A percentile compares a stretch with the other conserved stretches of the same genome.
Evolutionary conservation across 2,329 filamentous ascomycete genomes (phyloP).

Genomic region (Zasmidium citrigriseum): DNA sequence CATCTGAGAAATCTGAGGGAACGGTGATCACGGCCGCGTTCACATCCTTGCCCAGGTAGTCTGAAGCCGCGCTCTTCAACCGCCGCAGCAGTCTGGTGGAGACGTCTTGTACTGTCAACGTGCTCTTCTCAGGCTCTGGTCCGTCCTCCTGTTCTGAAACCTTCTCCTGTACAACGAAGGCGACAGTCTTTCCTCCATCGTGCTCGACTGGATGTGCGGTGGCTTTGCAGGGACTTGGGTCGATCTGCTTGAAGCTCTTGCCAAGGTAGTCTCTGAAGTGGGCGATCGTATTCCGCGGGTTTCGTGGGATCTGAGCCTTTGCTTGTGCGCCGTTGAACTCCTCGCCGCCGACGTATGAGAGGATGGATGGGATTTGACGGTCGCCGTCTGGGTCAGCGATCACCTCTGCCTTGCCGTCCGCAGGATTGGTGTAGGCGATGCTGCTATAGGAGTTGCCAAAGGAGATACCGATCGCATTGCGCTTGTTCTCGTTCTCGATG

Average conservation of each 20-base stretch:
- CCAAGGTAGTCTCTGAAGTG: slow-evolving; percentile 96
- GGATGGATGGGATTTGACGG: slow-evolving; percentile 90
- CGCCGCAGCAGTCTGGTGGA: slow-evolving; percentile 82
- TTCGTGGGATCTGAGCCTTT: slow-evolving; percentile 89
- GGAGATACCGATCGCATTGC: slow-evolving; percentile 82
- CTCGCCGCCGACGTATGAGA: slow-evolving; percentile 94
- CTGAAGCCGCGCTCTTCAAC: slow-evolving; percentile 78
- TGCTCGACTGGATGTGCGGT: slow-evolving; percentile 84
- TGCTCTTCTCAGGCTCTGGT: slow-evolving; percentile 55
- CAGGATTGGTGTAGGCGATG: slow-evolving; percentile 77
- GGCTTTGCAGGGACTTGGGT: slow-evolving; percentile 90
- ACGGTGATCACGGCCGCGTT: slow-evolving; percentile 94
- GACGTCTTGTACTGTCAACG: slow-evolving; percentile 75
- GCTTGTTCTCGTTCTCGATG: slow-evolving; percentile 46
- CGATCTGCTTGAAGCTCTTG: slow-evolving; percentile 92
- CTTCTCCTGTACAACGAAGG: slow-evolving; percentile 78
- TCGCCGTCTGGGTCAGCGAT: slow-evolving; percentile 99
- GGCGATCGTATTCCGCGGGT: slow-evolving; percentile 87
- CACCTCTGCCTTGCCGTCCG: slow-evolving; percentile 91
- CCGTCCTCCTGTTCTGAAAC: slow-evolving; percentile 49
- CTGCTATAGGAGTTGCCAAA: slow-evolving; percentile 99
- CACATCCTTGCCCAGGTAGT: slow-evolving; percentile 90
- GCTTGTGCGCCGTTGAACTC: slow-evolving; percentile 96
- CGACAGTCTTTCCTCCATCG: slow-evolving; percentile 61
- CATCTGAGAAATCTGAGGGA: slow-evolving; percentile 88